Base-by-base conservation (phyloP, 1,139 yeast genomes). In the Yamadazyma siamensis region DNA sequence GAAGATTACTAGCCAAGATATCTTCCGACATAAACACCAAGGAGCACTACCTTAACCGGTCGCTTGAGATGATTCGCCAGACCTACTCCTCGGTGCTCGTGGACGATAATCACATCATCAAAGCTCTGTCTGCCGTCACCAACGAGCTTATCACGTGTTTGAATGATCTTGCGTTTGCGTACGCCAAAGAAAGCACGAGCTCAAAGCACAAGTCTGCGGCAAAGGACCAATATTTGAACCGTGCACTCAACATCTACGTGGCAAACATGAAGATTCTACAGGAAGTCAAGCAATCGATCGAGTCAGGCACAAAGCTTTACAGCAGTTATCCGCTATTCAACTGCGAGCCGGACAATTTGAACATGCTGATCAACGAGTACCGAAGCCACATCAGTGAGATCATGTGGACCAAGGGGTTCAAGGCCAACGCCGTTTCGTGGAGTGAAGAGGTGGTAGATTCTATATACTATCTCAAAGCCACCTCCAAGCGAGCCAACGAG, bases 381-480 rank as follows among this genome's bases (percentile, higher is more conserved):
- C 73, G 75, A 53, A 70, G 79, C 11, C 81, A 80, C 49, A 59
- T 82, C 13, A 68, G 83, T 35, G 89, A 82, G 52, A 57, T 82
- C 5, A 53, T 81, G 41, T 82, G 87, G 84, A 71, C 70, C 5
- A 63, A 71, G 36, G 78, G 79, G 1, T 56, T 62, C 30, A 56
- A 65, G 27, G 49, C 61, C 23, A 74, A 75, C 36, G 83, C 88
- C 1, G 61, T 80, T 21, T 65, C 76, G 12, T 78, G 86, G 80
- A 75, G 76, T 7, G 80, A 79, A 49, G 78, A 77, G 31, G 71
- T 66, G 3, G 50, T 68, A 5, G 67, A 64, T 27, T 61, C 57
- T 15, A 49, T 63, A 15, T 67, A 56, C 40, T 52, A 54, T 39
- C 55, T 52, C 30, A 59, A 59, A 38, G 53, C 52, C 25, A 47